These are phyloP conservation scores for Neocucurbitaria cava DNA, from an alignment of 2,329 filamentous ascomycete species.

Conservation along the genomic window DNA sequence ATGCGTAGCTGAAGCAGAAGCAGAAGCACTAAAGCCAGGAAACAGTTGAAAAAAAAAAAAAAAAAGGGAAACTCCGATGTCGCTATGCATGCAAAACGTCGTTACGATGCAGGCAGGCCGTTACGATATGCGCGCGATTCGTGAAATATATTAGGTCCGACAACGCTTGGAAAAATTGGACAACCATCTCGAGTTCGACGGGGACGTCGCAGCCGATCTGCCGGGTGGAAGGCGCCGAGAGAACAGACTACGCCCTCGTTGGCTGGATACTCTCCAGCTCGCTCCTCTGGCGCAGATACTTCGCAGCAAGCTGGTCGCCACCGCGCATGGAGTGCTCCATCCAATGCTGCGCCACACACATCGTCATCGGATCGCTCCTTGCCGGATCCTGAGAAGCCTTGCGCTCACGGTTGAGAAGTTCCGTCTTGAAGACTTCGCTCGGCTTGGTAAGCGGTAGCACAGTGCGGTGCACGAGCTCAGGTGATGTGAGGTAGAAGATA, in stretches of 20 bases:
- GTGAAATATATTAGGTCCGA: slow-evolving; percentile 7
- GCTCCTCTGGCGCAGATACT: slow-evolving; percentile 76
- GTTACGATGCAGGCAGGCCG: slow-evolving; percentile 5
- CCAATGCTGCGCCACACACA: slow-evolving; percentile 97
- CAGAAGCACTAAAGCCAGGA: slow-evolving; percentile 4
- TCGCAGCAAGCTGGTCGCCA: slow-evolving; percentile 84
- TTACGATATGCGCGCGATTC: slow-evolving; percentile 20
- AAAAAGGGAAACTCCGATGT: slow-evolving; percentile 27
- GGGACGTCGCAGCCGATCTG: neutral
- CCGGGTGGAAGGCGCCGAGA: neutral
- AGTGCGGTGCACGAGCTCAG: slow-evolving; percentile 79
- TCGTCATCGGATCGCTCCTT: slow-evolving; percentile 81
- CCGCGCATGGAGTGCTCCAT: slow-evolving; percentile 88
- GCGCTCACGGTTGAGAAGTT: slow-evolving; percentile 73
- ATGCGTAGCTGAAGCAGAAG: too few species aligned
- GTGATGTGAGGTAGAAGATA: slow-evolving; percentile 90
- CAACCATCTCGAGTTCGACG: neutral
- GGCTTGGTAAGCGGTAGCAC: slow-evolving; percentile 85
- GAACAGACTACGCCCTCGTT: slow-evolving; percentile 40
- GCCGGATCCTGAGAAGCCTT: slow-evolving; percentile 63
- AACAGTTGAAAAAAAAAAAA: neutral
- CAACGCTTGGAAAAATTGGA: slow-evolving; percentile 15
- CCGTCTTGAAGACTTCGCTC: slow-evolving; percentile 87
- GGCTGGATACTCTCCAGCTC: slow-evolving; percentile 65
- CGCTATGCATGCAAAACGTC: slow-evolving; percentile 37